These are phyloP conservation scores for Lindgomyces ingoldianus DNA, from an alignment of 495 filamentous ascomycete species.

Conservation along the genomic window DNA sequence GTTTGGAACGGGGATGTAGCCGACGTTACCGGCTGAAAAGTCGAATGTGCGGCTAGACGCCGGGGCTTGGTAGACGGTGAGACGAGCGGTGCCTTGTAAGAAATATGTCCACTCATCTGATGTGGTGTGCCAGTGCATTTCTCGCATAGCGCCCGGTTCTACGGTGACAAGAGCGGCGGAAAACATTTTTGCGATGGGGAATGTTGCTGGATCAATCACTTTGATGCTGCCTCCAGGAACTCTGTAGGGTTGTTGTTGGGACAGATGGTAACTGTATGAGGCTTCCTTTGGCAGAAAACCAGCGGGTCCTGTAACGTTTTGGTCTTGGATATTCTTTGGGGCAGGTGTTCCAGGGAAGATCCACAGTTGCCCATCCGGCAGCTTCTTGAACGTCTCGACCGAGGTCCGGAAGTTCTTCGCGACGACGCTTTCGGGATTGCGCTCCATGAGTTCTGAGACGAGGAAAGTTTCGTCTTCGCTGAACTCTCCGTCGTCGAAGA, in stretches of 20 bases:
- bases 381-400: constrained; percentile 57
- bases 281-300: constrained; percentile 55
- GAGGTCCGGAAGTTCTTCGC: constrained; percentile 64
- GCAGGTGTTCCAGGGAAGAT: constrained; percentile 69
- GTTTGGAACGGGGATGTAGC: constrained; percentile 63
- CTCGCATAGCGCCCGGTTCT: constrained; percentile 70
- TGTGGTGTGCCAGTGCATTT: constrained; percentile 77
- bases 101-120: constrained; percentile 79
- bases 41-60: constrained; percentile 66
- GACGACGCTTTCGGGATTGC: constrained; percentile 63
- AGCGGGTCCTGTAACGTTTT: constrained; percentile 59
- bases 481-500: constrained; percentile 68
- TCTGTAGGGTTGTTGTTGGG: constrained; percentile 57
- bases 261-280: constrained; percentile 69
- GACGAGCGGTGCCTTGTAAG: constrained; percentile 63
- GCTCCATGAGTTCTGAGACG: constrained; percentile 65
- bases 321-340: constrained; percentile 54
- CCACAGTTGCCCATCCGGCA: constrained; percentile 63
- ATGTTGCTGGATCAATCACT: constrained; percentile 64
- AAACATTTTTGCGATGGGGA: constrained; percentile 62
- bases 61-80: constrained; percentile 67
- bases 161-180: constrained; percentile 63
- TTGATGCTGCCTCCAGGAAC: constrained; percentile 61
- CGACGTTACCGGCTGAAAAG: constrained; percentile 70
- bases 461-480: constrained; percentile 70